Evolutionary conservation across 2,329 filamentous ascomycete genomes (phyloP), one percentile per base, ranked within the genome.

Genomic region (Sclerotinia nivalis): DNA sequence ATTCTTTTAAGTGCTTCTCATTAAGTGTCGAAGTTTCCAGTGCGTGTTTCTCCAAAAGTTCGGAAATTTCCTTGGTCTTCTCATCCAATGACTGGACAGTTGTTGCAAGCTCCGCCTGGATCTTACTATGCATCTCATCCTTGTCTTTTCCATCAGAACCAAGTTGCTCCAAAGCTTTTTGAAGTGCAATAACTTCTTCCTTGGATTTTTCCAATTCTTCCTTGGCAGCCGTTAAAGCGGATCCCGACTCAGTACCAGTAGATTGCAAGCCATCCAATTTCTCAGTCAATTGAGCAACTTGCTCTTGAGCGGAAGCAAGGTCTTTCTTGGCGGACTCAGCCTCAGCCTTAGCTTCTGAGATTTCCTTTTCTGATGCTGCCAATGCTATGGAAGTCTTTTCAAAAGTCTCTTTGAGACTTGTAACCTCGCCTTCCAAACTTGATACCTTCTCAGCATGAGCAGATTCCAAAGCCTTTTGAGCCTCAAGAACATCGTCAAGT

Each of bases 11-110:
- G 75, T 90, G 86, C 52, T 85, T 83, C 62, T 70, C 69, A 31
- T 70, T 60, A 3, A 70, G 64, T 28, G 69, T 34, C 9, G 68
- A 66, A 18, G 37, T 69, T 75, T 87, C 86, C 73, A 85, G 82
- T 72, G 86, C 83, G 75, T 89, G 86, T 49, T 85, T 84, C 64
- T 82, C 78, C 78, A 87, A 84, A 71, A 88, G 78, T 75, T 84
- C 83, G 20, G 83, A 79, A 34, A 78, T 76, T 62, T 79, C 77
- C 54, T 75, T 74, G 18, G 71, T 72, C 70, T 78, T 78, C 9
- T 76, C 73, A n/a, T 79, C 77, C 13, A 79, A 68, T n/a, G 65
- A 70, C 66, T 78, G 73, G 6, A 69, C 50, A 9, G 75, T 75
- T 18, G 71, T 66, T 68, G 74, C 74, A 70, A 79, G 74, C 45